Evolutionary conservation across 768 basidiomycete genomes (phyloP), one percentile per base, ranked within the genome.

Genomic region (Auricularia sp.): DNA sequence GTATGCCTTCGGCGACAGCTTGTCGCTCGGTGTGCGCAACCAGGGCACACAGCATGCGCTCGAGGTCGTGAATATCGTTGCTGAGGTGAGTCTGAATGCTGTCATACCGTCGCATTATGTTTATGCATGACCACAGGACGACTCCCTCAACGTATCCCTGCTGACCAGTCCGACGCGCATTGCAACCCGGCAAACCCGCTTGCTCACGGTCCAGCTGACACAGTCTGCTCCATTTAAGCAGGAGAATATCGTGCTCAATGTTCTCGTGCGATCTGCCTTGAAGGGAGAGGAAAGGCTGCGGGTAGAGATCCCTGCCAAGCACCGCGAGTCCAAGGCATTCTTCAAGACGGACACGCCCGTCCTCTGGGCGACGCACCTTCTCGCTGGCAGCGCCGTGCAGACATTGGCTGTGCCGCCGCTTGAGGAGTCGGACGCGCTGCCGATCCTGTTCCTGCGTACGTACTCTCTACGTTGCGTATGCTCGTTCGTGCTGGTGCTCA

Each of bases 1-100:
- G 0, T 83, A 80, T 69, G 81, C 89, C 0, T 89, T 93, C 70
- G 93, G 93, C 2, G 74, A 84, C 34, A 84, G 83, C 5, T 61
- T 90, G 2, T 90, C 90, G 2, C 67, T 94, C 2, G 87, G 82
- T 1, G 65, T 91, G 14, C 47, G 47, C 47, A 51, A 51, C 21
- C 11, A 8, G 6, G 47, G 18, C 16, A 6, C 47, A 18, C 18
- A 16, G 47, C 11, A 16, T 6, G 21, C 47, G 21, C 5, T 16
- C 6, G 47, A 51, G 4, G 47, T 51, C 6, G 18, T 51, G 11
- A 1, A 6, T 18, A 18, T 51, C 21, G 6, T 8, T 18, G 47
- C 21, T 18, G 47, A 16, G 47, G 47, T 42, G 21, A 8, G 47
- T 18, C 47, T 16, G 18, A 10, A 21, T 24, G 21, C 18, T 18